Evolutionary conservation across 495 filamentous ascomycete genomes (phyloP).

Genomic region (Aspergillus campestris): DNA sequence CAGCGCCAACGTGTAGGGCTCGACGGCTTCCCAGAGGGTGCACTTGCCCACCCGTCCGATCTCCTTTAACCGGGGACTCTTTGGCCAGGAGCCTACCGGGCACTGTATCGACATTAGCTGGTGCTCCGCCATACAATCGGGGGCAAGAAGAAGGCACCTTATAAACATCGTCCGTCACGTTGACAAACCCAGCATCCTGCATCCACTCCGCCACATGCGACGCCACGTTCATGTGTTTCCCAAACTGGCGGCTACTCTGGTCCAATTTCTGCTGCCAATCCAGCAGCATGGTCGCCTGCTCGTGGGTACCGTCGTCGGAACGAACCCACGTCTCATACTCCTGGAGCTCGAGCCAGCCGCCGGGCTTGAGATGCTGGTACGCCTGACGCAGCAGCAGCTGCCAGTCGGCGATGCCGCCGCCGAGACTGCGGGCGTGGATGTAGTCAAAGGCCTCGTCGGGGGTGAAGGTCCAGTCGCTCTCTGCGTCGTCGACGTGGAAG

Average conservation of each 20-base stretch:
- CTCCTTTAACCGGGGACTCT: constrained; percentile 39
- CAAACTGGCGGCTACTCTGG: constrained; percentile 27
- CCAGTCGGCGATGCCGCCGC: constrained; percentile 40
- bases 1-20: constrained; percentile 44
- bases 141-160: constrained; percentile 22
- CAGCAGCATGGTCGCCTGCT: constrained; percentile 13
- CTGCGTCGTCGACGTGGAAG: constrained; percentile 44
- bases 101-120: constrained; percentile 15
- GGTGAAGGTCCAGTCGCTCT: constrained; percentile 40
- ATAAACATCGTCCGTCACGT: constrained; percentile 30
- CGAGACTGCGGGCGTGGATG: constrained; percentile 40
- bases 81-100: constrained; percentile 43
- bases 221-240: constrained; percentile 31
- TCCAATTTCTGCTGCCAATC: constrained; percentile 23
- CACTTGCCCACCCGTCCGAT: constrained; percentile 35
- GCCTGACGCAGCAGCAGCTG: constrained; percentile 26
- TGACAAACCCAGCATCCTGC: constrained; percentile 23
- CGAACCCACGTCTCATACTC: constrained; percentile 35
- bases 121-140: neutral
- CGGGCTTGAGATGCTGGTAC: constrained; percentile 37
- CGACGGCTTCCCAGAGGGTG: constrained; percentile 32
- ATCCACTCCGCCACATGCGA: constrained; percentile 17
- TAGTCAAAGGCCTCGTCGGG: constrained; percentile 36
- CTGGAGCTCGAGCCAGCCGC: constrained; percentile 48
- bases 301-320: constrained; percentile 33